These are phyloP conservation scores for Sporisorium exsertum DNA, from an alignment of 1,284 basidiomycete genomes.

Conservation along the genomic window DNA sequence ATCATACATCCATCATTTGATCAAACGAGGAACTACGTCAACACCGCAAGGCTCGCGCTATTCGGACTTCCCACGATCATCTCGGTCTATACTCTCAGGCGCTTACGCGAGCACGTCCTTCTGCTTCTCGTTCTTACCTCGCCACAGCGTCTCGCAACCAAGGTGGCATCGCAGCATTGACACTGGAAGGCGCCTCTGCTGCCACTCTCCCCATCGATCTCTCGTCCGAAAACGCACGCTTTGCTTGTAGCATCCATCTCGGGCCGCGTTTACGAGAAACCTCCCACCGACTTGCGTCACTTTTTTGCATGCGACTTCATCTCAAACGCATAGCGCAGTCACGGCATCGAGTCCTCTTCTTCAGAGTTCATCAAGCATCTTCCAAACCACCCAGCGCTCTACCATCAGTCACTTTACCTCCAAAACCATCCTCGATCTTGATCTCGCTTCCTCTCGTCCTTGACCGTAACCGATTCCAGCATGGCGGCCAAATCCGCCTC, in stretches of 20 bases:
- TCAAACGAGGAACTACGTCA: background rate
- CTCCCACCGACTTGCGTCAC: conserved; percentile 7
- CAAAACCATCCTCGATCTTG: too few species aligned
- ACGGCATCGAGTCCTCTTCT: background rate
- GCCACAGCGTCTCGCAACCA: too few species aligned
- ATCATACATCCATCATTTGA: background rate
- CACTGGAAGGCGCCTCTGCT: background rate
- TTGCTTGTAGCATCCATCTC: background rate
- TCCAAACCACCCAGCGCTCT: background rate
- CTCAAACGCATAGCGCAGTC: background rate
- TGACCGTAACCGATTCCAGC: background rate
- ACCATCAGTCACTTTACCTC: background rate
- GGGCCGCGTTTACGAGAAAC: background rate
- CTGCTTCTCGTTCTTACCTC: too few species aligned
- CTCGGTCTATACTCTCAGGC: background rate
- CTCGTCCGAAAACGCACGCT: conserved; percentile 8
- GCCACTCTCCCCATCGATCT: background rate
- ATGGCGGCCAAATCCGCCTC: conserved; percentile 35
- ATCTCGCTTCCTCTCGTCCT: background rate
- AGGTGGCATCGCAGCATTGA: background rate
- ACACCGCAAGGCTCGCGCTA: background rate
- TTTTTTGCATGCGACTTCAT: conserved; percentile 7
- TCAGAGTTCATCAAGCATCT: background rate
- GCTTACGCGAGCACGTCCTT: too few species aligned
- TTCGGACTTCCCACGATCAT: background rate